Evolutionary conservation across 768 basidiomycete genomes (phyloP).

Genomic region (Lactarius psammicola): DNA sequence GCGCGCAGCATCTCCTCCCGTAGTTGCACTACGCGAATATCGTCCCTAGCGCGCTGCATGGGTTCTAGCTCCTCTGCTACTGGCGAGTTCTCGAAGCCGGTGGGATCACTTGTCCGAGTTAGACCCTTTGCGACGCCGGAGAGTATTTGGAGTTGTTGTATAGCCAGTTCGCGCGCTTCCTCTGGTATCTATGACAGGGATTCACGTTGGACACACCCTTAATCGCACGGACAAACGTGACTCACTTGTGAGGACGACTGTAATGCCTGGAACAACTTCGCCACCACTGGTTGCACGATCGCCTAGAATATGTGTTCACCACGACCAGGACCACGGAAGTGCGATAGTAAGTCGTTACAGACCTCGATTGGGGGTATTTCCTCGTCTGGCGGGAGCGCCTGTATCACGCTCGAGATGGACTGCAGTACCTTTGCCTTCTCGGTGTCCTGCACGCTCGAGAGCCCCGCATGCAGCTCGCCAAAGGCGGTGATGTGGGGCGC

Average conservation of each 20-base stretch:
- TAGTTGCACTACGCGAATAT: constrained; percentile 59
- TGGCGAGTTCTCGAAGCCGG: constrained; percentile 57
- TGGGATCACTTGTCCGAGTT: constrained; percentile 70
- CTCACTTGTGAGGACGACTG: constrained; percentile 53
- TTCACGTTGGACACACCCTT: neutral
- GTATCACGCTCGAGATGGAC: constrained; percentile 90
- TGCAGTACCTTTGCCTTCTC: constrained; percentile 91
- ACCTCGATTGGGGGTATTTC: constrained; percentile 79
- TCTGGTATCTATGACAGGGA: constrained; percentile 60
- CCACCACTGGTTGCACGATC: constrained; percentile 72
- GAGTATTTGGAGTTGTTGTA: constrained; percentile 75
- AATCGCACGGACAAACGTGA: constrained; percentile 9
- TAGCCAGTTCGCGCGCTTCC: constrained; percentile 61
- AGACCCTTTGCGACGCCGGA: constrained; percentile 87
- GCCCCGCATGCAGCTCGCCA: constrained; percentile 74
- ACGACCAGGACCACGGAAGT: neutral
- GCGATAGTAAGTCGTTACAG: constrained; percentile 23
- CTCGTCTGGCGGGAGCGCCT: constrained; percentile 78
- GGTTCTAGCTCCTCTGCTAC: constrained; percentile 51
- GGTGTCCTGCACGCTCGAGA: constrained; percentile 76
- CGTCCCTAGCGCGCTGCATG: constrained; percentile 60
- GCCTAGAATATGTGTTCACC: constrained; percentile 42
- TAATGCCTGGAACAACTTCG: constrained; percentile 63
- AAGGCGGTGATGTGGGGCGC: constrained; percentile 85
- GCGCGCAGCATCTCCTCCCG: constrained; percentile 64